These are phyloP conservation scores for Alnus rubra DNA, from an alignment of 306 rosid species.

Conservation along the genomic window DNA sequence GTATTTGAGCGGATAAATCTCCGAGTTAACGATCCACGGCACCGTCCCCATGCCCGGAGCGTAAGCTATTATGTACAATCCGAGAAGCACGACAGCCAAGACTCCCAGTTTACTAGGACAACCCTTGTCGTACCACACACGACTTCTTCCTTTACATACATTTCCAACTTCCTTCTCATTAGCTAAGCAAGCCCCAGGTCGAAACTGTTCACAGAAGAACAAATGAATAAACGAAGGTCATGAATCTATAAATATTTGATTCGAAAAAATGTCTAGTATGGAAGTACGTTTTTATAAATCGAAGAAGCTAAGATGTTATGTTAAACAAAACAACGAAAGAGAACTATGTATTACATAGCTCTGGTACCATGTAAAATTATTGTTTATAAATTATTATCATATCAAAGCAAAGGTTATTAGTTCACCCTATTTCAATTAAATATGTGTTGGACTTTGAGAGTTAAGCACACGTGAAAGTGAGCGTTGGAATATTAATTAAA, in stretches of 20 bases:
- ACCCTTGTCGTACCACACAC: constrained; percentile 70
- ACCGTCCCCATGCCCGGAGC: constrained; percentile 84
- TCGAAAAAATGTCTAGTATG: no score
- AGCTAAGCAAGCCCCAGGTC: constrained; percentile 75
- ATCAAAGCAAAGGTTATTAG: no score
- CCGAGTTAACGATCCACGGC: constrained; percentile 85
- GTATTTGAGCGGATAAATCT: constrained; percentile 74
- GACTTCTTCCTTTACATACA: constrained; percentile 34
- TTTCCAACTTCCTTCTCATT: constrained; percentile 32
- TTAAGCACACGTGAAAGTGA: no score
- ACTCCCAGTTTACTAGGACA: constrained; percentile 74
- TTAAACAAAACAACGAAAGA: no score
- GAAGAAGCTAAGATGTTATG: no score
- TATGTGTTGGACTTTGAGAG: no score
- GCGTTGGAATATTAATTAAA: no score
- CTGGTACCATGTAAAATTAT: no score
- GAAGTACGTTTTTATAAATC: no score
- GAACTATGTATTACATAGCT: no score
- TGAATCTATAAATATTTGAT: not conserved
- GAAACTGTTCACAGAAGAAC: constrained; percentile 39
- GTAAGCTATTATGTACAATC: constrained; percentile 61
- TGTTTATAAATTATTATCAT: no score
- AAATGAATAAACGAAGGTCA: not conserved
- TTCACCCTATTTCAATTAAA: no score
- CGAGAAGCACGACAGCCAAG: constrained; percentile 63